Evolutionary conservation across 2,329 filamentous ascomycete genomes (phyloP).

Genomic region (Alternaria sp.): DNA sequence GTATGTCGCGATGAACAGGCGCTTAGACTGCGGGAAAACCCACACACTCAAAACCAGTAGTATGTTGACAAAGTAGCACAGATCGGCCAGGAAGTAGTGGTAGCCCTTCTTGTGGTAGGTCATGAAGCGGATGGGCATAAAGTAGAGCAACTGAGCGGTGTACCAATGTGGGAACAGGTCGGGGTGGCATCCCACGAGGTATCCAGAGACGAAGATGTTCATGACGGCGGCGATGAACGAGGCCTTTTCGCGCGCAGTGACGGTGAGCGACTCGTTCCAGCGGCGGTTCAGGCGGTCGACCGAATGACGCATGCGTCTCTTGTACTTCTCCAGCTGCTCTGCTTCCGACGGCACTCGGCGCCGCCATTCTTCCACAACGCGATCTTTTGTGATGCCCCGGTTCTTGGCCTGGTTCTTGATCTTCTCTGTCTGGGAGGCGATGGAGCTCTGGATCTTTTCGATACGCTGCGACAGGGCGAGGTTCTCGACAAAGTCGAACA

Average conservation of each 20-base stretch:
- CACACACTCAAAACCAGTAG: conserved; percentile 82
- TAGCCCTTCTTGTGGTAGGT: conserved; percentile 91
- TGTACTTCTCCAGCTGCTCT: conserved; percentile 90
- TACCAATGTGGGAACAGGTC: conserved; percentile 94
- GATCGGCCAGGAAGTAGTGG: conserved; percentile 88
- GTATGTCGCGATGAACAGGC: conserved; percentile 89
- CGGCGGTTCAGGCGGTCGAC: conserved; percentile 85
- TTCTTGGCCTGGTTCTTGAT: conserved; percentile 83
- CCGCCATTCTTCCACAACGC: conserved; percentile 92
- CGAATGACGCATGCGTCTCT: conserved; percentile 81
- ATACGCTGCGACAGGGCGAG: conserved; percentile 86
- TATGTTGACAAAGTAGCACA: conserved; percentile 98
- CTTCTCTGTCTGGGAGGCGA: conserved; percentile 83
- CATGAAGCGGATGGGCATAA: conserved; percentile 95
- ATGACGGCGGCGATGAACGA: conserved; percentile 95
- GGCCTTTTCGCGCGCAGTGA: conserved; percentile 90
- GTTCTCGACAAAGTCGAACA: conserved; percentile 95
- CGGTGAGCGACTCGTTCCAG: conserved; percentile 89
- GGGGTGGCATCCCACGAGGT: conserved; percentile 84
- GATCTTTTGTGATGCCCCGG: conserved; percentile 79
- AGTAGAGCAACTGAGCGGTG: conserved; percentile 83
- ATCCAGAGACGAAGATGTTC: conserved; percentile 97
- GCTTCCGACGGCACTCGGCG: conserved; percentile 84
- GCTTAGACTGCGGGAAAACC: conserved; percentile 88
- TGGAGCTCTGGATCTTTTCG: conserved; percentile 84